These are phyloP conservation scores for Calonectria multiphialidica DNA, from an alignment of 2,329 filamentous ascomycete species.

Conservation along the genomic window DNA sequence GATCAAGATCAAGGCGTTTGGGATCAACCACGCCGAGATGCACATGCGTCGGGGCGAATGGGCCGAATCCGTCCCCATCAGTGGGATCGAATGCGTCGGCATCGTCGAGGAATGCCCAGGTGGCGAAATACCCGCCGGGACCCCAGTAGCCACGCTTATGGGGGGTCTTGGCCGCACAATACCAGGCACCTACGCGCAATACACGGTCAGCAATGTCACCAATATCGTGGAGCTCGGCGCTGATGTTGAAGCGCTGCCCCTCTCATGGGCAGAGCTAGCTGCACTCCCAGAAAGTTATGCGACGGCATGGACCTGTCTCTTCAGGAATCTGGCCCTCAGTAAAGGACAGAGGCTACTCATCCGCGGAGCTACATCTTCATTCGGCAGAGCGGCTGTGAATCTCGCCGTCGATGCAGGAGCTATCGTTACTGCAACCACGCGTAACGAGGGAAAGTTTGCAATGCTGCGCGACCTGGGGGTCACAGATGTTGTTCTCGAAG, in stretches of 20 bases:
- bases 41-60: conserved; percentile 30
- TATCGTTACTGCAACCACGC: conserved; percentile 11
- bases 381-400: conserved; percentile 8
- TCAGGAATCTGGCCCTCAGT: conserved; percentile 14
- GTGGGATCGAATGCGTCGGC: conserved; percentile 26
- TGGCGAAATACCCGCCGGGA: conserved; percentile 7
- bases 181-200: conserved; percentile 23
- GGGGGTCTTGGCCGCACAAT: conserved; percentile 25
- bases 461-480: background rate
- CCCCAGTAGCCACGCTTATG: conserved; percentile 21
- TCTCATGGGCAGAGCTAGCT: conserved; percentile 23
- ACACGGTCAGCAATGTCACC: background rate
- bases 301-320: conserved; percentile 26
- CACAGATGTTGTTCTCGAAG: background rate
- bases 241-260: background rate
- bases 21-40: conserved; percentile 29
- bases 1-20: conserved; percentile 22
- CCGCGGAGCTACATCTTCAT: background rate
- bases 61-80: conserved; percentile 27
- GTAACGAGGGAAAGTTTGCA: background rate
- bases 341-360: conserved; percentile 5
- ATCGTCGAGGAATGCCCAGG: conserved; percentile 17
- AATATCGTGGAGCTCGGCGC: conserved; percentile 15
- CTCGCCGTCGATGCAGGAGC: conserved; percentile 13
- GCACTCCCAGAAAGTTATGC: conserved; percentile 22